Conservation (phyloP, 2,329 filamentous ascomycete genomes). For the Knufia petricola region DNA sequence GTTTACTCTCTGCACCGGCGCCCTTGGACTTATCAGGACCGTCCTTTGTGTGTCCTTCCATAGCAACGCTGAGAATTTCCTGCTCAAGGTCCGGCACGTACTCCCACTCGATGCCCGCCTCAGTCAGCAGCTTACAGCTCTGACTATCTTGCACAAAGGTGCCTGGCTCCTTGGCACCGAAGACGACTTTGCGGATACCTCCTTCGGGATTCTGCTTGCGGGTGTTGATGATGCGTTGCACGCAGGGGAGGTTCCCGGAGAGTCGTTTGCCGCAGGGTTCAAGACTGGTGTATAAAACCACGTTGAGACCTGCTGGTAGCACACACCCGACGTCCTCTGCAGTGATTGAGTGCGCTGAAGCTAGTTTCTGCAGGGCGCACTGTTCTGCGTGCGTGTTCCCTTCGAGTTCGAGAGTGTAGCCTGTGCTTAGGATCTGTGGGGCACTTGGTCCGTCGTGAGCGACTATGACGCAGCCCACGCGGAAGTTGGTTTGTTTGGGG, state of each 20-base stretch:
- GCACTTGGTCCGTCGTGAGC: constrained; percentile 23
- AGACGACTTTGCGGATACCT: constrained; percentile 67
- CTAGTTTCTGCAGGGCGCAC: constrained; percentile 68
- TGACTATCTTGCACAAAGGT: constrained; percentile 80
- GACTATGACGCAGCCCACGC: constrained; percentile 84
- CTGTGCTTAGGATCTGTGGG: constrained; percentile 43
- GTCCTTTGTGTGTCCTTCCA: constrained; percentile 58
- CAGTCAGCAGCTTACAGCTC: constrained; percentile 59
- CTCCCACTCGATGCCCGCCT: constrained; percentile 63
- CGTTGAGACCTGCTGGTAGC: constrained; percentile 29
- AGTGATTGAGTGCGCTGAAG: constrained; percentile 30
- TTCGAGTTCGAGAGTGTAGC: constrained; percentile 80
- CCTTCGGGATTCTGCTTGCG: constrained; percentile 35
- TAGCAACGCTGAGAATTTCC: constrained; percentile 73
- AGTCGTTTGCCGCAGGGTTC: constrained; percentile 44
- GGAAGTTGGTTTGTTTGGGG: constrained; percentile 82
- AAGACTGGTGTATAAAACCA: constrained; percentile 81
- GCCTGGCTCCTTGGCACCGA: constrained; percentile 80
- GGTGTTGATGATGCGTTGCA: constrained; percentile 61
- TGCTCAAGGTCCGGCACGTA: constrained; percentile 66
- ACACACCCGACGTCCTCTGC: constrained; percentile 47
- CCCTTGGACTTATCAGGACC: neutral
- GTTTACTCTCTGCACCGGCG: neutral
- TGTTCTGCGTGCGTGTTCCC: constrained; percentile 98
- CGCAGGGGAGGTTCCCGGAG: constrained; percentile 46